Base-by-base conservation (phyloP, 176 grass and related monocot genomes). In the Ampelocalamus luodianensis region DNA sequence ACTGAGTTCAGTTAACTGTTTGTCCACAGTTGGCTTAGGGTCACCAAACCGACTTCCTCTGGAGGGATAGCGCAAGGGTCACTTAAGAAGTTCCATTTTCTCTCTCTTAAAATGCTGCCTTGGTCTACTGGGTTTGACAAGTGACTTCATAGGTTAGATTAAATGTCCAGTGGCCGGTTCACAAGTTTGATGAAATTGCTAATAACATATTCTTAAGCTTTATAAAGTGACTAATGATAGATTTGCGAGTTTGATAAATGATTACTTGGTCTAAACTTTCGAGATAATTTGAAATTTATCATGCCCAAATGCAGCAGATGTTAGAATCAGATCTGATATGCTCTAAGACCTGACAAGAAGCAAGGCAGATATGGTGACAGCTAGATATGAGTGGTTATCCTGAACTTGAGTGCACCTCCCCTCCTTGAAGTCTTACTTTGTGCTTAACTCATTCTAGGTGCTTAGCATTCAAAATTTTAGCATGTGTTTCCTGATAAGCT, bases 161-260 rank as follows among this genome's bases (percentile, higher is more conserved):
- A 46, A 75, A 38, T 82, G 27, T 9, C 40, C 18, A 18, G 24
- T 77, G 74, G n/a, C 38, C n/a, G 32, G 42, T 63, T 77, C 40
- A 77, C 63, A 39, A 53, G 0, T 39, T 50, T 72, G 53, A 11
- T 46, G n/a, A 64, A 65, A 23, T 73, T 2, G 17, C 36, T 64
- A 20, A 36, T 51, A 10, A 16, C 53, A 16, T 79, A 60, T 61
- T 15, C 24, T 44, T 24, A 49, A 43, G 10, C 18, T 43, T 32
- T 46, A 26, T 16, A 13, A 65, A 79, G 18, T 20, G 42, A 43
- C 42, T 43, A 43, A 43, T 43, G 42, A 10, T 43, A 7, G 42
- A 43, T 43, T 43, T 43, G 42, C 8, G 42, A 43, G 42, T 43
- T 43, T 34, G 32, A 34, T 34, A 2, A n/a, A n/a, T n/a, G n/a